Percentiles rank a stretch among this genome's conserved stretches.
Evolutionary conservation across 441 rosid genomes (phyloP).

Genomic region (Jatropha multifida): DNA sequence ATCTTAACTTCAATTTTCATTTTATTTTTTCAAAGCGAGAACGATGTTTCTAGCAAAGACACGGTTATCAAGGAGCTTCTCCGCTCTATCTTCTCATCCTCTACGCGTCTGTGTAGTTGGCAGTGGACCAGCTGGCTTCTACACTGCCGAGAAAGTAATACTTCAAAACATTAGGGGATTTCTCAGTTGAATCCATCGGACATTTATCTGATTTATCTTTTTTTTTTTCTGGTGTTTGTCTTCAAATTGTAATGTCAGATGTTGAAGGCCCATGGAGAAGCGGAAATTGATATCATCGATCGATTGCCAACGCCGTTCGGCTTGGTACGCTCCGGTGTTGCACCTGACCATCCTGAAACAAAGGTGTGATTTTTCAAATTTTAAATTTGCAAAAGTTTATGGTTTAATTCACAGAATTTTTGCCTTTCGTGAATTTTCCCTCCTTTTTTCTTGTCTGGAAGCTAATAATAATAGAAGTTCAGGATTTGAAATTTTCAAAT

Average conservation of each 20-base stretch:
- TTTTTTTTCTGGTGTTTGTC: background rate
- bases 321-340: slow-evolving; percentile 89
- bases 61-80: slow-evolving; percentile 42
- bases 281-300: slow-evolving; percentile 75
- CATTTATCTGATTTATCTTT: background rate
- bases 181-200: background rate
- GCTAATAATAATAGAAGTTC: no score
- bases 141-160: slow-evolving; percentile 82
- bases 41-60: slow-evolving; percentile 30
- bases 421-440: background rate
- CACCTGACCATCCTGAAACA: slow-evolving; percentile 96
- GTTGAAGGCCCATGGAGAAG: slow-evolving; percentile 64
- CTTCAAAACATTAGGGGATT: background rate
- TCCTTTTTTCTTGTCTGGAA: no score
- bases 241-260: slow-evolving; percentile 37
- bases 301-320: slow-evolving; percentile 92
- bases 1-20: background rate
- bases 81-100: slow-evolving; percentile 44
- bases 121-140: slow-evolving; percentile 93
- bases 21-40: slow-evolving; percentile 14
- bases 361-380: slow-evolving; percentile 43
- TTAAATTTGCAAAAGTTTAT: background rate
- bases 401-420: background rate
- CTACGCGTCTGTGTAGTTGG: slow-evolving; percentile 89
- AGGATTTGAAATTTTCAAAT: no score